Percentiles rank a stretch among this genome's conserved stretches.
phyloP scores from a whole-genome alignment of 805 yeast genomes.

The Scheffersomyces amazonensis region DNA sequence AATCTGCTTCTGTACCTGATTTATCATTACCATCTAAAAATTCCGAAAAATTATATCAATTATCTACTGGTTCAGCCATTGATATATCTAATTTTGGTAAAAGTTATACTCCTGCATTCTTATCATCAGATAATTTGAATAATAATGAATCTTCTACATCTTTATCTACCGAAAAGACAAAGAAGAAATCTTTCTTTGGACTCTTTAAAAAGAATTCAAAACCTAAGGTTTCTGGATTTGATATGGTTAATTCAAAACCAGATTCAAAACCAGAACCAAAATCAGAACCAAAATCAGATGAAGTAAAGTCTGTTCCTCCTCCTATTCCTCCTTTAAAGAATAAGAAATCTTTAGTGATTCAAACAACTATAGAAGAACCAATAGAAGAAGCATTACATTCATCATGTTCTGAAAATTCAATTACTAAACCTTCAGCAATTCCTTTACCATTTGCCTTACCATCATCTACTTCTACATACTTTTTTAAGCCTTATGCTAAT shows the following conservation, averaged over 20 bases:
- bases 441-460: constrained; percentile 46
- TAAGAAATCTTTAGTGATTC: neutral
- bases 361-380: neutral
- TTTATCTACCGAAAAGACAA: constrained; percentile 8
- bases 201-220: constrained; percentile 29
- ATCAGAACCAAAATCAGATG: neutral
- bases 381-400: neutral
- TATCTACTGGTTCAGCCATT: constrained; percentile 33
- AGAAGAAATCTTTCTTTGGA: constrained; percentile 31
- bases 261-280: neutral
- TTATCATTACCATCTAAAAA: constrained; percentile 5
- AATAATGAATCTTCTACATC: neutral
- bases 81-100: constrained; percentile 41
- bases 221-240: neutral
- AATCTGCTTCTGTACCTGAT: constrained; percentile 13
- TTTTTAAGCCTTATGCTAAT: constrained; percentile 30
- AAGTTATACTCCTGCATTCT: constrained; percentile 34
- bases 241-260: neutral
- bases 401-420: no score
- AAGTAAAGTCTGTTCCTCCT: neutral
- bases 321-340: neutral
- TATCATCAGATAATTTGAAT: neutral
- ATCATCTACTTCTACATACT: constrained; percentile 38
- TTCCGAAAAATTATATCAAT: constrained; percentile 10
- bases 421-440: constrained; percentile 5